Evolutionary conservation across 768 basidiomycete species (phyloP).

Genomic region (Lyophyllum shimeji): DNA sequence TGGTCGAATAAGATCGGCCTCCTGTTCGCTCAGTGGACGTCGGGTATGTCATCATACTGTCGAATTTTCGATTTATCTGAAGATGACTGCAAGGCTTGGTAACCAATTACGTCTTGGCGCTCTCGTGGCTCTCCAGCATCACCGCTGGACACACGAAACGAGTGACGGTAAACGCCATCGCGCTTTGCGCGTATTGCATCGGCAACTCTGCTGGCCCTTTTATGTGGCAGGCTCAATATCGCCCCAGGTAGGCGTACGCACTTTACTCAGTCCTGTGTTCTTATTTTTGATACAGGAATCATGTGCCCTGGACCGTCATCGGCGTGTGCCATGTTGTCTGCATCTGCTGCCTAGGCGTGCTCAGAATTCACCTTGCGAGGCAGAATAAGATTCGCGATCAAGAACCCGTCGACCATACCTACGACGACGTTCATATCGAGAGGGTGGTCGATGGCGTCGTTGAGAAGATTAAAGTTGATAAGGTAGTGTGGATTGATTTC

Average conservation of each 20-base stretch:
- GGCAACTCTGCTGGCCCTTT: slow-evolving; percentile 70
- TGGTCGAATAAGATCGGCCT: slow-evolving; percentile 67
- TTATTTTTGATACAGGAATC: slow-evolving; percentile 45
- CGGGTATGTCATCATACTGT: slow-evolving; percentile 32
- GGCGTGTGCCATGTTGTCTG: slow-evolving; percentile 59
- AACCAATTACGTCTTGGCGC: slow-evolving; percentile 51
- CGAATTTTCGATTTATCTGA: background rate
- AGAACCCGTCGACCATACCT: slow-evolving; percentile 51
- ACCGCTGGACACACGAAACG: slow-evolving; percentile 75
- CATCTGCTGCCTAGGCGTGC: slow-evolving; percentile 33
- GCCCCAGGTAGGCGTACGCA: slow-evolving; percentile 48
- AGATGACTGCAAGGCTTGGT: slow-evolving; percentile 13
- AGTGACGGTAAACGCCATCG: slow-evolving; percentile 69
- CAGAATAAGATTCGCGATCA: slow-evolving; percentile 68
- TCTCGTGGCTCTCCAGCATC: slow-evolving; percentile 65
- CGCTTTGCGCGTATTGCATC: slow-evolving; percentile 67
- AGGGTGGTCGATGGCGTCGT: slow-evolving; percentile 50
- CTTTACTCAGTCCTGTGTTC: background rate
- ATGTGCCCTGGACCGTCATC: slow-evolving; percentile 77
- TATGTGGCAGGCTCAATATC: slow-evolving; percentile 73
- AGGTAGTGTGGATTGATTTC: slow-evolving; percentile 40
- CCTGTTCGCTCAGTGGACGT: slow-evolving; percentile 54
- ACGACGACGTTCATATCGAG: slow-evolving; percentile 64
- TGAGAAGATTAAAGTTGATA: slow-evolving; percentile 60
- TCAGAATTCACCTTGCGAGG: slow-evolving; percentile 52